Conservation (phyloP, 2,329 filamentous ascomycete genomes). For the Pyrenophora graminea region DNA sequence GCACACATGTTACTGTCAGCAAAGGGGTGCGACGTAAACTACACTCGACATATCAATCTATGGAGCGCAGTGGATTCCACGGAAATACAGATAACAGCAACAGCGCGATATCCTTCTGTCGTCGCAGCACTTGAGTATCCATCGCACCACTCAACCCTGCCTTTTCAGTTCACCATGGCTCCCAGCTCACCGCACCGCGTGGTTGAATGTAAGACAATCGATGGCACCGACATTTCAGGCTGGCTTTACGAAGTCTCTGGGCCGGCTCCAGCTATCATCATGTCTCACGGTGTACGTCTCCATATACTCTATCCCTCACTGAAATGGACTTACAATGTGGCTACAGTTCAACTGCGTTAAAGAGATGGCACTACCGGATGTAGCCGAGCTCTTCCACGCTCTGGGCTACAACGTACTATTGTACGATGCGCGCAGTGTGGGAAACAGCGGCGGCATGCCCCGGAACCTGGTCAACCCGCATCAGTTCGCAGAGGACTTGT, state of each 20-base stretch:
- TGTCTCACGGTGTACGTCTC: conserved; percentile 6
- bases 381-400: conserved; percentile 10
- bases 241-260: conserved; percentile 4
- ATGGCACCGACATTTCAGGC: conserved; percentile 10
- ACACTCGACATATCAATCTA: no score
- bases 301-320: no score
- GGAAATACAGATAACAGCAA: no score
- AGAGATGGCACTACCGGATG: conserved; percentile 5
- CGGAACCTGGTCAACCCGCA: not conserved
- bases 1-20: no score
- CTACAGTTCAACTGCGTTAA: conserved; percentile 18
- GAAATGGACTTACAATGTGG: no score
- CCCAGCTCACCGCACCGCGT: no score
- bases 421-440: conserved; percentile 9
- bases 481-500: not conserved
- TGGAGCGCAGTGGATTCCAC: no score
- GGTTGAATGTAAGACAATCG: not conserved
- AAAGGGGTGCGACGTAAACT: no score
- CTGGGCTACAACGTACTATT: conserved; percentile 11
- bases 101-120: no score
- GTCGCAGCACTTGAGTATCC: no score
- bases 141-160: no score
- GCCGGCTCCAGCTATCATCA: conserved; percentile 8
- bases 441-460: conserved; percentile 11
- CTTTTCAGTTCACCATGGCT: no score